Base-by-base conservation (phyloP, 1,284 basidiomycete genomes). In the Lentinus polychrous region DNA sequence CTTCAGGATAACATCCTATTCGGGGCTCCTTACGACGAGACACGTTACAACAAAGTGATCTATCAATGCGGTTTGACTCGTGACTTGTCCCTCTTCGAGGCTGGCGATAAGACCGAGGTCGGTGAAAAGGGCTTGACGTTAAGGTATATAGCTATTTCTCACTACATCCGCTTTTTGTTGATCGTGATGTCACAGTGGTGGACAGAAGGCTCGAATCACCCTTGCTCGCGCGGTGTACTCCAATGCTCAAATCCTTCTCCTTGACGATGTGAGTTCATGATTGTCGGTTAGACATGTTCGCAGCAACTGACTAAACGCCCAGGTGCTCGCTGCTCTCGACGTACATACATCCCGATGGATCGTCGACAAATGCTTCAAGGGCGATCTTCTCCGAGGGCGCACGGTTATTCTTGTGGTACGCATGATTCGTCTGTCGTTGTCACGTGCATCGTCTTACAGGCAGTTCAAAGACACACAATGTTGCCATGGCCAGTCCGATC, bases 261-360 rank as follows among this genome's bases (percentile, higher is more conserved):
- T 82, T 35, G 79, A 81, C 60, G 85, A 88, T 60, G 76, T 86
- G 38, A 51, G 64, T 52, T 2, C 17, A 37, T 49, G 17, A 3
- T 5, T 17, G 60, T 68, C 44, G 66, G 7, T 11, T 10, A n/a
- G 46, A 37, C 12, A 2, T n/a, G 10, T 17, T 1, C 7, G 32
- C 5, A 20, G 15, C 1, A 4, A 39, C 34, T 52, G 23, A 50
- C 18, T 22, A 36, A 17, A 17, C 41, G 7, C 18, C 8, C 41
- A 67, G 63, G 64, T 80, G 2, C 61, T 80, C 8, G 77, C 77
- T 5, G 78, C 77, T 8, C 64, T 80, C 2, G 77, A 79, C 57
- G 75, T 81, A 4, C 77, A 85, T 52, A 91, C 87, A 0, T 74
- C 86, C 0, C 78, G 78, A 54, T 89, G 79, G 78, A 83, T 91